Percentiles rank a stretch among this genome's conserved stretches.
Conservation (phyloP, 208 protist species). For the Giardia duodenalis region DNA sequence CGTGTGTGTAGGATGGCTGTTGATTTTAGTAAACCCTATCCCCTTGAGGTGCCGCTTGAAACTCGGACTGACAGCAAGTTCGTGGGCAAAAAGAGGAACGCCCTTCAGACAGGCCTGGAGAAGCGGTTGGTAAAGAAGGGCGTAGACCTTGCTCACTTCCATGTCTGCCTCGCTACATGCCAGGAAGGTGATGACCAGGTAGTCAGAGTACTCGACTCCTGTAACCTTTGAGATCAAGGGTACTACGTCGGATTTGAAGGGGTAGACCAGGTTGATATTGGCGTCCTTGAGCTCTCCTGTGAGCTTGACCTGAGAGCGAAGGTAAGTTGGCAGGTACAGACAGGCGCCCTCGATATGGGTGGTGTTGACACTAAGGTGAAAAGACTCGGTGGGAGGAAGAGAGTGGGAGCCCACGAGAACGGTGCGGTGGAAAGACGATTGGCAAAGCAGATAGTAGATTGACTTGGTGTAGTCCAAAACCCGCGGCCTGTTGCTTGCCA, state of each 20-base stretch:
- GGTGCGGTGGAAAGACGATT: not conserved
- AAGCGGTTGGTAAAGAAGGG: not conserved
- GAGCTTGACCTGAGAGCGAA: not conserved
- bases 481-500: not conserved
- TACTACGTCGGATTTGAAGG: not conserved
- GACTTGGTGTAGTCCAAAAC: not conserved
- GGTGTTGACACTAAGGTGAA: not conserved
- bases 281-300: not conserved
- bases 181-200: not conserved
- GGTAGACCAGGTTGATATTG: not conserved
- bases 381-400: not conserved
- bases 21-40: not conserved
- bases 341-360: not conserved
- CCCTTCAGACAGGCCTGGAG: not conserved
- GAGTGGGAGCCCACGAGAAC: not conserved
- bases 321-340: not conserved
- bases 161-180: not conserved
- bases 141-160: conserved; percentile 2
- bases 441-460: not conserved
- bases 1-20: not conserved
- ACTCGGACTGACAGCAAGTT: not conserved
- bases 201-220: not conserved
- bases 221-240: not conserved
- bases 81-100: not conserved
- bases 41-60: not conserved